Conservation (phyloP, 2,329 filamentous ascomycete genomes). For the Cladobotryum mycophilum region DNA sequence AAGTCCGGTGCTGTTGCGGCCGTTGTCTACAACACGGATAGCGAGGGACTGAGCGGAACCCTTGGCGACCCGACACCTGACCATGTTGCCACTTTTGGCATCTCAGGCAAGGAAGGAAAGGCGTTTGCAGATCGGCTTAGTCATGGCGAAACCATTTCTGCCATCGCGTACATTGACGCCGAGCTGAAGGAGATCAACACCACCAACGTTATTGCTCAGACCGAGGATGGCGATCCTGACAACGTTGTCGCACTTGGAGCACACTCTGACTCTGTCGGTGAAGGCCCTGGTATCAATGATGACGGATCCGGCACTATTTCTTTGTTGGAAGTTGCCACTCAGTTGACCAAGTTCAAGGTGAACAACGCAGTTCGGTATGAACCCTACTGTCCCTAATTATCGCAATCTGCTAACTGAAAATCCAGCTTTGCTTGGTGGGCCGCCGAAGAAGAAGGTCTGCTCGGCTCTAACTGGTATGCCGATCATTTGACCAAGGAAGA, state of each 20-base stretch:
- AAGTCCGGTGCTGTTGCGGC: slow-evolving; percentile 64
- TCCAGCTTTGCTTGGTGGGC: slow-evolving; percentile 59
- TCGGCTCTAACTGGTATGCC: slow-evolving; percentile 59
- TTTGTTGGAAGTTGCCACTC: slow-evolving; percentile 56
- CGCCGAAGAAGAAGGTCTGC: slow-evolving; percentile 59
- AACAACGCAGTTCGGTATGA: slow-evolving; percentile 51
- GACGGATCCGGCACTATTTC: slow-evolving; percentile 63
- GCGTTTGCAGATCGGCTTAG: slow-evolving; percentile 50
- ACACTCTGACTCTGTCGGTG: slow-evolving; percentile 57
- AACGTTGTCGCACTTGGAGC: slow-evolving; percentile 62
- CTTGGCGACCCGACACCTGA: slow-evolving; percentile 54
- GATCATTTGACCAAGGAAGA: slow-evolving; percentile 48
- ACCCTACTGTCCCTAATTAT: too few species aligned
- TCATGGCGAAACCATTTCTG: slow-evolving; percentile 42
- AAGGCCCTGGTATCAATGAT: slow-evolving; percentile 70
- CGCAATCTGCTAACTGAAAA: too few species aligned
- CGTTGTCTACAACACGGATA: slow-evolving; percentile 68
- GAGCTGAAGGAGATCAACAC: slow-evolving; percentile 49
- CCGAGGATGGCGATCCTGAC: slow-evolving; percentile 49
- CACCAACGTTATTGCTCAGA: slow-evolving; percentile 59
- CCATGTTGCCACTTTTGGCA: slow-evolving; percentile 62
- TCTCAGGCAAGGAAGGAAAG: slow-evolving; percentile 54
- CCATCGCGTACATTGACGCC: slow-evolving; percentile 55
- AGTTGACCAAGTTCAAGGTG: slow-evolving; percentile 51
- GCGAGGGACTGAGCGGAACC: slow-evolving; percentile 59